Conservation (phyloP, 2,329 filamentous ascomycete genomes). For the Onygenales sp. region DNA sequence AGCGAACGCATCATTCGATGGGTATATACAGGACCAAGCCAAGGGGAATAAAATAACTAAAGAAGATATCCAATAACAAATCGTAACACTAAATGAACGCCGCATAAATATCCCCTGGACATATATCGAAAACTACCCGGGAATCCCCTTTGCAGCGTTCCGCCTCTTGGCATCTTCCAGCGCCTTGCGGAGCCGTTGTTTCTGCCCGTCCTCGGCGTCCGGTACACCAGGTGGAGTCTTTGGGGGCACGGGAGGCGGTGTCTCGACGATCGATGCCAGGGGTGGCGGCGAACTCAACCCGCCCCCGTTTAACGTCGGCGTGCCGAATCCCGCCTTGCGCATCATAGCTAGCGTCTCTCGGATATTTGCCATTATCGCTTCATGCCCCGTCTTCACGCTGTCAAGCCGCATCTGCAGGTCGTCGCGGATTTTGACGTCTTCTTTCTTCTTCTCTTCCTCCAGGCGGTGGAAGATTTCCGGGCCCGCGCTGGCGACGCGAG, state of each 20-base stretch:
- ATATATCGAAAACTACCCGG: no score
- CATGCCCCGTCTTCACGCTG: constrained; percentile 31
- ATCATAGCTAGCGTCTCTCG: constrained; percentile 29
- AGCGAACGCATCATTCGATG: no score
- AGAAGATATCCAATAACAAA: no score
- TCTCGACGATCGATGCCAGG: not conserved
- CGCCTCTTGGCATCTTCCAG: constrained; percentile 46
- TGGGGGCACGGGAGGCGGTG: not conserved
- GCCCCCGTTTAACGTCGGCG: constrained; percentile 1
- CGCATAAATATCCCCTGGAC: no score
- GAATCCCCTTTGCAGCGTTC: constrained; percentile 32
- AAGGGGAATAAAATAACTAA: no score
- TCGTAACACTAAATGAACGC: no score
- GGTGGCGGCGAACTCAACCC: not conserved
- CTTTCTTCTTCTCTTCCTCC: constrained; percentile 38
- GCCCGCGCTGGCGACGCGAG: constrained; percentile 36
- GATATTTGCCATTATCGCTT: constrained; percentile 28
- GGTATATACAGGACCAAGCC: no score
- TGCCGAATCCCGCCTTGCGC: constrained; percentile 16
- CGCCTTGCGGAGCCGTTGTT: constrained; percentile 39
- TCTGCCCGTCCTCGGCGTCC: constrained; percentile 27
- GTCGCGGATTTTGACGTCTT: constrained; percentile 36
- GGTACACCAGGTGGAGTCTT: not conserved
- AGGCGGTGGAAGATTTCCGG: constrained; percentile 33
- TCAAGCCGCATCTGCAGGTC: constrained; percentile 33